Evolutionary conservation across 495 filamentous ascomycete genomes (phyloP), one percentile per base, ranked within the genome.

Genomic region (Thozetella sp.): DNA sequence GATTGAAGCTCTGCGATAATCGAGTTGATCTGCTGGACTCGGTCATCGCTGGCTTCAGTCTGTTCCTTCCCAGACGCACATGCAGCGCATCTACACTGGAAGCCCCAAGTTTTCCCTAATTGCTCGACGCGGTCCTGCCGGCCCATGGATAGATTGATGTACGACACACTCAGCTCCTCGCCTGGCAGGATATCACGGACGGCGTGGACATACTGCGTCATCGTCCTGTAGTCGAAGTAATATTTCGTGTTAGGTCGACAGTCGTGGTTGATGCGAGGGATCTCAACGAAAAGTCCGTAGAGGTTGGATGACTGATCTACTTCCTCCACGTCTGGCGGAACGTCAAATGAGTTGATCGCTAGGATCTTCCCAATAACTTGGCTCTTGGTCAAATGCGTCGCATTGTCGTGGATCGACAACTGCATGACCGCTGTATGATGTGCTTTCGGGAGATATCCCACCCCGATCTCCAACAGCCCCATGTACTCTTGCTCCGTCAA

Each of bases 191-290:
- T 71, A 15, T 70, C 68, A 2, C 72, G 63, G 1, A 70, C 65
- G 25, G 77, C 76, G 37, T 68, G 60, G 3, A 80, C 64, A 46
- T 66, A 67, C 48, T 80, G 77, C 13, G 63, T 61, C 13, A 78
- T 70, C 1, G 66, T 62, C 2, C 43, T 54, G 34, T 70, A 59
- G 25, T 73, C 70, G 43, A 74, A 79, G 55, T 66, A 70, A 68
- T 79, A 79, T 34, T 74, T 72, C 15, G 72, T 72, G 43, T 75
- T 79, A 3, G 76, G 70, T 0, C 75, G 73, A 57, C 76, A 80
- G 62, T 74, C 76, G 60, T 80, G 77, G 59, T 80, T 80, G 56
- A 77, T 60, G 37, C 76, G 67, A 2, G 75, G 71, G 56, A 78
- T 65, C 23, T 66, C 63, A 22, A 69, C 66, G 63, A 72, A 72